phyloP scores from a whole-genome alignment of 176 grass and related monocot genomes.

The Secale cereale region DNA sequence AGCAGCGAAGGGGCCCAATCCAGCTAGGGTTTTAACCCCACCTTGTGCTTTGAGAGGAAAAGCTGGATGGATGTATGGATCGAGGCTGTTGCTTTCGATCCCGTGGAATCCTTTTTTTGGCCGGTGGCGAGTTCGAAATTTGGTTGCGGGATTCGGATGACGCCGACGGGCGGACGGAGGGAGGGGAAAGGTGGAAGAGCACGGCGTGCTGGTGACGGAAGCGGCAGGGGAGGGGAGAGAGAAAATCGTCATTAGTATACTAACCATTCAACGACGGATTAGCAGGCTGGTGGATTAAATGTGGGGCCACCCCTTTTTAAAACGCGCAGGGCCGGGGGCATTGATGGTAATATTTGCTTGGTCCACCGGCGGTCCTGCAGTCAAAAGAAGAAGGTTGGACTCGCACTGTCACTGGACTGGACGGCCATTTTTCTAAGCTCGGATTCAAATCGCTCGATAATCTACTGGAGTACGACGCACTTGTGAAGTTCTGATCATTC shows the following conservation, averaged over 20 bases:
- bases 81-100: conserved; percentile 36
- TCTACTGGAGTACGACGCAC: no score
- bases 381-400: not conserved
- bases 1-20: not conserved
- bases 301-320: not conserved
- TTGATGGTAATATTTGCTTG: not conserved
- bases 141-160: conserved; percentile 1
- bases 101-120: conserved; percentile 22
- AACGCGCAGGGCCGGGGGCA: not conserved
- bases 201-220: not conserved
- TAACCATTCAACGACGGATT: not conserved
- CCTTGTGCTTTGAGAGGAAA: conserved; percentile 4
- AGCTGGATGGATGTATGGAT: not conserved
- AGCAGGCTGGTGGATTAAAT: not conserved
- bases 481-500: no score
- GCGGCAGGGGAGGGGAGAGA: not conserved
- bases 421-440: no score
- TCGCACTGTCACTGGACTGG: no score
- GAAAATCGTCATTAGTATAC: not conserved
- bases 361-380: not conserved
- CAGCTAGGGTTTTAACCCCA: not conserved
- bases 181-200: not conserved
- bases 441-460: no score
- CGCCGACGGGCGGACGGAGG: not conserved
- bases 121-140: conserved; percentile 20